phyloP scores from a whole-genome alignment of 2,329 filamentous ascomycete genomes.

The Ascochyta rabiei region DNA sequence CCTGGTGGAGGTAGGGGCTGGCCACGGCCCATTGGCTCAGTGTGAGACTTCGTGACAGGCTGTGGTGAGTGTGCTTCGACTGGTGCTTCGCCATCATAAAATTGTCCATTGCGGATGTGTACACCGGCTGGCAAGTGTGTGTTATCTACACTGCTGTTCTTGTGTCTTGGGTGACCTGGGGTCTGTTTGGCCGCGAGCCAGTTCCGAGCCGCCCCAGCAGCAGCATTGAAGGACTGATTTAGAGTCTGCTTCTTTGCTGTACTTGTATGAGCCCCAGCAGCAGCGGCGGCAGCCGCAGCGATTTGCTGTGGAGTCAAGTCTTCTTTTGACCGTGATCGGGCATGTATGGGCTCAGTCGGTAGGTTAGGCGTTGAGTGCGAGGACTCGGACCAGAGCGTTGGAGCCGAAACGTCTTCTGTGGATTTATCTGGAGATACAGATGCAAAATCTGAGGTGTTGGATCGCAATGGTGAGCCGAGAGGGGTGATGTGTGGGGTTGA shows the following conservation, averaged over 20 bases:
- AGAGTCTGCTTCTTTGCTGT: constrained; percentile 33
- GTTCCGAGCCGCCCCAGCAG: constrained; percentile 64
- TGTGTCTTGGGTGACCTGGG: constrained; percentile 19
- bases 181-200: constrained; percentile 61
- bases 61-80: constrained; percentile 3
- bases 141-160: constrained; percentile 19
- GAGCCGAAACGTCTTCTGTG: constrained; percentile 23
- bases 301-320: constrained; percentile 31
- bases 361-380: constrained; percentile 18
- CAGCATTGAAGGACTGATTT: constrained; percentile 51
- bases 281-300: constrained; percentile 27
- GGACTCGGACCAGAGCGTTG: constrained; percentile 35
- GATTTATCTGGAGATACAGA: constrained; percentile 20
- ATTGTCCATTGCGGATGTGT: constrained; percentile 14
- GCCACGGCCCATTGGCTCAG: constrained; percentile 80
- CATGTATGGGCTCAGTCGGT: constrained; percentile 14
- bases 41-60: constrained; percentile 43
- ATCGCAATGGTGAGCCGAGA: constrained; percentile 54
- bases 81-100: constrained; percentile 13
- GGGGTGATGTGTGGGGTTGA: constrained; percentile 63
- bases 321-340: constrained; percentile 23
- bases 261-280: constrained; percentile 22
- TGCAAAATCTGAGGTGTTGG: constrained; percentile 24
- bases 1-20: constrained; percentile 83
- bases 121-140: constrained; percentile 18